Evolutionary conservation across 2,329 filamentous ascomycete genomes (phyloP).

Genomic region (Sphaceloma murrayae): DNA sequence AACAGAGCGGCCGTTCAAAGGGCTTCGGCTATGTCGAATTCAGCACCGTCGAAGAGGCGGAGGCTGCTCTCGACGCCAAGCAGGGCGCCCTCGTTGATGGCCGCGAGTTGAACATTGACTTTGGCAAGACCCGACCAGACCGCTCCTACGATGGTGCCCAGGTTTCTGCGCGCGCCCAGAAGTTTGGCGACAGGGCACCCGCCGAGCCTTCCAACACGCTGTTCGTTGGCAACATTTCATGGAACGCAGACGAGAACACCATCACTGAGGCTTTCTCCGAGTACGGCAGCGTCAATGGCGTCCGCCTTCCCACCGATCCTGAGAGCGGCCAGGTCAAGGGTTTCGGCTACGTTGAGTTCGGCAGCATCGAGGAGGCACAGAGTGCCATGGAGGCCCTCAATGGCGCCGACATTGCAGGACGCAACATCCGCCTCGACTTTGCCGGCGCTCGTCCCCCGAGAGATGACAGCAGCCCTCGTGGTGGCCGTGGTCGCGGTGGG

Average conservation of each 20-base stretch:
- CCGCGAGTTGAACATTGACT: conserved; percentile 69
- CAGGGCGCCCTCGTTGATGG: conserved; percentile 64
- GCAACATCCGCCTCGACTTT: conserved; percentile 74
- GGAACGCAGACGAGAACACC: conserved; percentile 67
- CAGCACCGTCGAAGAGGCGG: conserved; percentile 54
- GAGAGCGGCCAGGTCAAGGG: conserved; percentile 81
- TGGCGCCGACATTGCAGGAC: conserved; percentile 61
- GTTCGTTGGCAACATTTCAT: conserved; percentile 85
- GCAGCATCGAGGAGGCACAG: conserved; percentile 72
- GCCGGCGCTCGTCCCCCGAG: conserved; percentile 46
- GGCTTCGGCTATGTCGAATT: conserved; percentile 93
- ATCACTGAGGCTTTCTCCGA: conserved; percentile 66
- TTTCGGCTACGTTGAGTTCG: conserved; percentile 83
- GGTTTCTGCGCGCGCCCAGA: conserved; percentile 49
- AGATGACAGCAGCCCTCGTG: conserved; percentile 37
- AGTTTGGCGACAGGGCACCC: conserved; percentile 63
- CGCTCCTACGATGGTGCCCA: conserved; percentile 43
- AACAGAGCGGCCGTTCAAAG: conserved; percentile 70
- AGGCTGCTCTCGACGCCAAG: conserved; percentile 65
- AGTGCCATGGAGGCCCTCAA: conserved; percentile 60
- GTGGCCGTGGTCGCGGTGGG: conserved; percentile 30
- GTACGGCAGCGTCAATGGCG: conserved; percentile 60
- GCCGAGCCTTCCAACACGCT: conserved; percentile 78
- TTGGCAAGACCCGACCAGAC: conserved; percentile 57
- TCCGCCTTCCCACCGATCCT: conserved; percentile 81